Percentiles rank a stretch among this genome's conserved stretches.
Evolutionary conservation across 768 basidiomycete species (phyloP).

Genomic region (Termitomyces sp.): DNA sequence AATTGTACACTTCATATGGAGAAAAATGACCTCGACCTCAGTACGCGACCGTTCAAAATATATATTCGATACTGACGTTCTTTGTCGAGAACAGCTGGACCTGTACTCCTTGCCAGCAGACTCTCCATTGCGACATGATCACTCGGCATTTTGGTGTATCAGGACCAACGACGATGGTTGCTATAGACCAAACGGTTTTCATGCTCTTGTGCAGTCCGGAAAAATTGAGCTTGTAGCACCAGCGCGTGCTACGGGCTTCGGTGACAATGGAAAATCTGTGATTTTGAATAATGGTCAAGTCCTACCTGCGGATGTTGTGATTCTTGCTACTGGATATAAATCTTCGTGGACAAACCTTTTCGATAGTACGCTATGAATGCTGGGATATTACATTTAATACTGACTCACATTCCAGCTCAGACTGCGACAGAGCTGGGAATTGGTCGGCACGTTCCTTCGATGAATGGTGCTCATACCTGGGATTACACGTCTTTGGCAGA

Average conservation of each 20-base stretch:
- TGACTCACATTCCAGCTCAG: constrained; percentile 25
- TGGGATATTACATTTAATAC: no score
- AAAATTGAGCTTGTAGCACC: constrained; percentile 42
- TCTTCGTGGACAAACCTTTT: constrained; percentile 49
- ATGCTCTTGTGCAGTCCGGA: constrained; percentile 41
- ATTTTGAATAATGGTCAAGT: constrained; percentile 34
- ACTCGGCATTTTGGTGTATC: constrained; percentile 32
- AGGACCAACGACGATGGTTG: constrained; percentile 48
- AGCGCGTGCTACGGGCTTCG: constrained; percentile 31
- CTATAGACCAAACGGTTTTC: constrained; percentile 40
- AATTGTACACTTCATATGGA: constrained; percentile 47
- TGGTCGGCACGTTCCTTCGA: constrained; percentile 26
- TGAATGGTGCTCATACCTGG: constrained; percentile 22
- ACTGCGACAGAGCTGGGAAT: constrained; percentile 49
- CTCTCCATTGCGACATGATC: constrained; percentile 44
- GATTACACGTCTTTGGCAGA: constrained; percentile 31
- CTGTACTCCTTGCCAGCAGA: constrained; percentile 28
- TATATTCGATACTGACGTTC: neutral
- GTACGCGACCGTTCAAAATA: neutral
- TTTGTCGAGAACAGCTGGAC: constrained; percentile 11
- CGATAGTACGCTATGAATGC: constrained; percentile 16
- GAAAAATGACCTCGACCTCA: constrained; percentile 22
- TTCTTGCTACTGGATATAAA: constrained; percentile 54
- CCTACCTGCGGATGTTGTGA: constrained; percentile 39
- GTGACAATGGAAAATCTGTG: constrained; percentile 30